Percentiles rank a stretch among this genome's conserved stretches.
phyloP scores from a whole-genome alignment of 495 filamentous ascomycete species.

The Coniosporium apollinis region DNA sequence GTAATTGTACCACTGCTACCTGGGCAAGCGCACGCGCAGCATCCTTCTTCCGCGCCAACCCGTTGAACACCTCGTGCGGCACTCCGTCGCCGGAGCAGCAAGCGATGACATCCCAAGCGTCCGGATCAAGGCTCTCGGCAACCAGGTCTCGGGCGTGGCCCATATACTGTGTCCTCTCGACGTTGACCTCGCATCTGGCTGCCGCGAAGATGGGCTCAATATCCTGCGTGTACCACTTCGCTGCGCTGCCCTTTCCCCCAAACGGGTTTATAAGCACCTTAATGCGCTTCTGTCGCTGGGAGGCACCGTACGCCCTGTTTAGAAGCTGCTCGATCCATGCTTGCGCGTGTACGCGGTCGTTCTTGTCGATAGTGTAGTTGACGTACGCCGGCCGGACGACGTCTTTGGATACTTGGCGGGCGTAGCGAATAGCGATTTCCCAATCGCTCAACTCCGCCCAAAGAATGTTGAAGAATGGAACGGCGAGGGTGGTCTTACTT shows the following conservation, averaged over 20 bases:
- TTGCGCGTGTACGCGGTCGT: constrained; percentile 32
- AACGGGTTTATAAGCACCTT: constrained; percentile 87
- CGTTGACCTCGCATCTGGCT: constrained; percentile 58
- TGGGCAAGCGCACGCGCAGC: constrained; percentile 56
- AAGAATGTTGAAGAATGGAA: constrained; percentile 72
- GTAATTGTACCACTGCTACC: constrained; percentile 76
- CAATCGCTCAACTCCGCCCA: constrained; percentile 50
- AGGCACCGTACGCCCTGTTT: constrained; percentile 53
- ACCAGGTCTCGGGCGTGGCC: constrained; percentile 75
- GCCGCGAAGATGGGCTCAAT: constrained; percentile 74
- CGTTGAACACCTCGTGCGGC: constrained; percentile 90
- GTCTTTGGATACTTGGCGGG: constrained; percentile 36
- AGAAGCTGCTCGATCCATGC: constrained; percentile 49
- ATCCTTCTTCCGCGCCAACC: constrained; percentile 58
- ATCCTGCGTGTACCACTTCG: constrained; percentile 53
- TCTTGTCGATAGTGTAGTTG: constrained; percentile 41
- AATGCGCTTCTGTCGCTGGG: constrained; percentile 52
- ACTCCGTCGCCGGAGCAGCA: constrained; percentile 88
- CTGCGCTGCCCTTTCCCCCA: constrained; percentile 66
- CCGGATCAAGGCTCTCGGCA: constrained; percentile 58
- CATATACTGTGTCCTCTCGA: constrained; percentile 51
- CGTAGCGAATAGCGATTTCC: constrained; percentile 62
- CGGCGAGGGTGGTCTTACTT: constrained; percentile 26
- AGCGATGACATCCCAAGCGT: constrained; percentile 65
- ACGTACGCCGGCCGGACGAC: constrained; percentile 40